Conservation (phyloP, 2,329 filamentous ascomycete genomes). For the Pseudonectria buxi region DNA sequence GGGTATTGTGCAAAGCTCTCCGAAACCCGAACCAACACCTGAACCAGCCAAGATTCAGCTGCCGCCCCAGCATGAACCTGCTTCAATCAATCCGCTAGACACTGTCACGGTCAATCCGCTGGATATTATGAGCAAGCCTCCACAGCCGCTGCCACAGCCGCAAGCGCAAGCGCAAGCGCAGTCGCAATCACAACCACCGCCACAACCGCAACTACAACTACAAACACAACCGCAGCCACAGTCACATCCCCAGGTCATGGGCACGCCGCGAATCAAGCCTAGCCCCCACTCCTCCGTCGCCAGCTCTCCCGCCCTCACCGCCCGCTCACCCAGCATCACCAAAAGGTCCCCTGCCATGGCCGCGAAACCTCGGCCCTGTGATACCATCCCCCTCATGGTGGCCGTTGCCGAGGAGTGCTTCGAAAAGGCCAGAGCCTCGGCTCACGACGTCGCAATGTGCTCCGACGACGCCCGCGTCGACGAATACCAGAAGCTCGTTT, state of each 20-base stretch:
- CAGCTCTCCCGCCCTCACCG: slow-evolving; percentile 36
- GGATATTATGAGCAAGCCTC: slow-evolving; percentile 19
- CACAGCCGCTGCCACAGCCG: slow-evolving; percentile 7
- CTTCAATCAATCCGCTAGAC: slow-evolving; percentile 5
- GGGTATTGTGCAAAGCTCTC: slow-evolving; percentile 15
- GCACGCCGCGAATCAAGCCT: slow-evolving; percentile 25
- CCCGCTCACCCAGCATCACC: slow-evolving; percentile 33
- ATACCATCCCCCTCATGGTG: slow-evolving; percentile 55
- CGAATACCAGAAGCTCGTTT: slow-evolving; percentile 66
- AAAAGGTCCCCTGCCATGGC: slow-evolving; percentile 37
- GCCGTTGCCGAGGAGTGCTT: slow-evolving; percentile 74
- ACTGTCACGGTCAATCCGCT: slow-evolving; percentile 17
- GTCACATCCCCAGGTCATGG: slow-evolving; percentile 11
- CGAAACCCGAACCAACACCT: slow-evolving; percentile 5
- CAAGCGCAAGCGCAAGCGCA: slow-evolving; percentile 13
- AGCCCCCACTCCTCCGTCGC: slow-evolving; percentile 34
- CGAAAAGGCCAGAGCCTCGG: slow-evolving; percentile 52
- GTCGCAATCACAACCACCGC: slow-evolving; percentile 2
- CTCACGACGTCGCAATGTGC: slow-evolving; percentile 38
- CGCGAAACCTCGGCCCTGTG: slow-evolving; percentile 36
- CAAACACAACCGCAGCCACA: slow-evolving; percentile 1
- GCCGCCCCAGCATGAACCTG: slow-evolving; percentile 1
- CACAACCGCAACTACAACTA: slow-evolving; percentile 1
- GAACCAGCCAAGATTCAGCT: slow-evolving; percentile 10
- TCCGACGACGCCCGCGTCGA: slow-evolving; percentile 40